Conservation (phyloP, 371 early-diverging fungal genomes). For the Cokeromyces recurvatus region DNA sequence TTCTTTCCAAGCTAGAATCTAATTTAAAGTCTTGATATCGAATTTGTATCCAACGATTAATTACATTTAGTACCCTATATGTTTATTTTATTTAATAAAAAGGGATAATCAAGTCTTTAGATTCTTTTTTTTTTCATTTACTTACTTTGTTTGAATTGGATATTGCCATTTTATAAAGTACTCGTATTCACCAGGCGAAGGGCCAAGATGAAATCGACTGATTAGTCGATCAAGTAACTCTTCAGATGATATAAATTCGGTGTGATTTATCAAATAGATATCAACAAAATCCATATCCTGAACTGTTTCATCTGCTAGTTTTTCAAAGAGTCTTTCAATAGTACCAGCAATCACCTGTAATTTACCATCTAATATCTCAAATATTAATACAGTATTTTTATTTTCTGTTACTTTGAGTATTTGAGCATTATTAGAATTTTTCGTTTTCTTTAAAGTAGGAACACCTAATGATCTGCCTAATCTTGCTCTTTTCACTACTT, state of each 20-base stretch:
- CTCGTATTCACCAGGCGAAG: constrained; percentile 39
- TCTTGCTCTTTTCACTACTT: constrained; percentile 4
- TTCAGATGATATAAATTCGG: constrained; percentile 50
- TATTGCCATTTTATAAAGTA: constrained; percentile 52
- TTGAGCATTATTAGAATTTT: constrained; percentile 3
- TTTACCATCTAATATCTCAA: constrained; percentile 44
- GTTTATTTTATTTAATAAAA: neutral
- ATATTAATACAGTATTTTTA: constrained; percentile 39
- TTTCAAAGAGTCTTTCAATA: constrained; percentile 45
- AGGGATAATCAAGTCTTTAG: too few species aligned
- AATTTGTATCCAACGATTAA: constrained; percentile 59
- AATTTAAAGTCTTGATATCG: constrained; percentile 55
- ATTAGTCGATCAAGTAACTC: constrained; percentile 51
- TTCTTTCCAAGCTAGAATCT: constrained; percentile 24
- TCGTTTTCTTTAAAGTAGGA: constrained; percentile 3
- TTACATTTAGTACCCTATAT: constrained; percentile 51
- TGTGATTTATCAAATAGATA: constrained; percentile 49
- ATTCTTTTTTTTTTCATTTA: neutral
- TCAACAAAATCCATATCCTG: constrained; percentile 67
- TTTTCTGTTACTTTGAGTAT: constrained; percentile 37
- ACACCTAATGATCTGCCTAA: constrained; percentile 13
- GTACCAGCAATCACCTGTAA: constrained; percentile 58
- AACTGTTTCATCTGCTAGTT: constrained; percentile 54
- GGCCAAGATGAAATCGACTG: constrained; percentile 44
- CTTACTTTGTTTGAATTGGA: constrained; percentile 55